Evolutionary conservation across 139 green algal species (phyloP).

Genomic region (Coelastrella sp.): DNA sequence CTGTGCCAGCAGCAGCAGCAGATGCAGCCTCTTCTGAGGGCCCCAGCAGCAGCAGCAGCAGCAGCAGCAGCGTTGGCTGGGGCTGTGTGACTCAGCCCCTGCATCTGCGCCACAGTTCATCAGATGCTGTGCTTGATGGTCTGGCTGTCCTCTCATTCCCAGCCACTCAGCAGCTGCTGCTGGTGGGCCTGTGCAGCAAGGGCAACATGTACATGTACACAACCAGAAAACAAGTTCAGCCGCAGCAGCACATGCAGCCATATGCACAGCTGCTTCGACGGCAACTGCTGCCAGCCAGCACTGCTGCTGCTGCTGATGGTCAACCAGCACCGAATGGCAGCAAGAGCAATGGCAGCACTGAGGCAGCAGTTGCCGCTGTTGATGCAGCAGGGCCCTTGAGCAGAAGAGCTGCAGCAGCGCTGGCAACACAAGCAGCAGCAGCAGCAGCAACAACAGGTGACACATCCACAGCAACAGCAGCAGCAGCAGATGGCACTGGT

Average conservation of each 20-base stretch:
- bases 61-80: conserved; percentile 22
- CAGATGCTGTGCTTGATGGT: conserved; percentile 8
- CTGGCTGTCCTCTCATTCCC: conserved; percentile 30
- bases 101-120: conserved; percentile 30
- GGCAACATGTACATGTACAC: conserved; percentile 44
- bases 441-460: neutral
- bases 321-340: neutral
- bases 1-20: neutral
- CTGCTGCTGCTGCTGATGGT: neutral
- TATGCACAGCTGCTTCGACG: conserved; percentile 16
- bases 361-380: neutral
- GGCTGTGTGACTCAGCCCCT: neutral
- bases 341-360: neutral
- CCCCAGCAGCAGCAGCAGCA: conserved; percentile 2
- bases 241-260: conserved; percentile 10
- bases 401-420: neutral
- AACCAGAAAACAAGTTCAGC: neutral
- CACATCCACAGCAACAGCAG: neutral
- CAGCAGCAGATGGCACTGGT: neutral
- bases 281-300: conserved; percentile 14
- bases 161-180: conserved; percentile 41
- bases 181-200: conserved; percentile 40
- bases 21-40: neutral
- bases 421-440: neutral
- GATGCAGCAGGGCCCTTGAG: neutral